These are phyloP conservation scores for Phialophora macrospora DNA, from an alignment of 2,329 filamentous ascomycete genomes.

Conservation along the genomic window DNA sequence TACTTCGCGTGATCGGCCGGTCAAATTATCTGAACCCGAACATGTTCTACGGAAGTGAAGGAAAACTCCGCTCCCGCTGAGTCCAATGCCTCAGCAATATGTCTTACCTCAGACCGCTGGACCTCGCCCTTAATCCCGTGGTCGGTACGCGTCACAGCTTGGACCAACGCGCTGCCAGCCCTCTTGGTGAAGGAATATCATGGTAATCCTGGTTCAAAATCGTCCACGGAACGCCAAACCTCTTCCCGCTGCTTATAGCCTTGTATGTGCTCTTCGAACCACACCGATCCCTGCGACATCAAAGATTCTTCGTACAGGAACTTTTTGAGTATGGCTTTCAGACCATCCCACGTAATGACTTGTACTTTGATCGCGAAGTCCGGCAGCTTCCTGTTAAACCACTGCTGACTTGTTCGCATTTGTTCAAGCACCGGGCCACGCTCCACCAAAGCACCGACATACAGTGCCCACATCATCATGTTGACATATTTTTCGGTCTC, in stretches of 20 bases:
- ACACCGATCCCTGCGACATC: constrained; percentile 8
- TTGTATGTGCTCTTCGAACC: constrained; percentile 7
- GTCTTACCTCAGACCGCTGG: background rate
- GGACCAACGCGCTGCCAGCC: background rate
- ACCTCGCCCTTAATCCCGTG: background rate
- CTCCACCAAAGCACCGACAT: constrained; percentile 22
- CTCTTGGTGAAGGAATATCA: background rate
- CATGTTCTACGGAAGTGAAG: background rate
- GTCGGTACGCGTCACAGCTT: background rate
- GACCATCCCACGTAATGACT: constrained; percentile 2
- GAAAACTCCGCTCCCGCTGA: background rate
- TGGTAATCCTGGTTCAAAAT: background rate
- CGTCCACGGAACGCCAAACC: background rate
- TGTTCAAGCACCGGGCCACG: background rate
- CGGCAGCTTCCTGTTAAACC: constrained; percentile 4
- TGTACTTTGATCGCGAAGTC: background rate
- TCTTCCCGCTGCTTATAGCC: background rate
- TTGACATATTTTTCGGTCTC: constrained; percentile 11
- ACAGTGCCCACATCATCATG: constrained; percentile 20
- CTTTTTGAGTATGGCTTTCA: constrained; percentile 1
- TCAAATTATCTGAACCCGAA: background rate
- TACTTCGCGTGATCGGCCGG: background rate
- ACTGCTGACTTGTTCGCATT: background rate
- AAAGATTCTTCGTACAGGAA: constrained; percentile 6
- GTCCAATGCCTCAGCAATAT: background rate